Evolutionary conservation across 805 yeast genomes (phyloP).

Genomic region (Candida silvicultrix): DNA sequence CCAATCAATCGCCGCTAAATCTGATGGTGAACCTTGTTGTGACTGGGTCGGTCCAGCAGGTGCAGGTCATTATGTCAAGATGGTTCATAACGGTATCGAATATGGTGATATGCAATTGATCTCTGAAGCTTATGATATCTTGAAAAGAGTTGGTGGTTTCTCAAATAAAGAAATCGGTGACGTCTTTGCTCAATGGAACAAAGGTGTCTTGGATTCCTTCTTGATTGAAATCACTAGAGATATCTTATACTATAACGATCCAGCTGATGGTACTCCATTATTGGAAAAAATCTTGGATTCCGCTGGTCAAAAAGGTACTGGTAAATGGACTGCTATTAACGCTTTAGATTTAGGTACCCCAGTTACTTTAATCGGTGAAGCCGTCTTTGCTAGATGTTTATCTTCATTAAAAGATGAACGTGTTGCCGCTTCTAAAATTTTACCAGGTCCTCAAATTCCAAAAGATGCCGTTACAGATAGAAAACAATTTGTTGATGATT

Average conservation of each 20-base stretch:
- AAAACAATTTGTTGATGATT: slow-evolving; percentile 79
- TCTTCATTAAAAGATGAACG: slow-evolving; percentile 93
- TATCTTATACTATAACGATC: slow-evolving; percentile 80
- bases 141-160: slow-evolving; percentile 92
- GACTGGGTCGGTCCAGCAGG: slow-evolving; percentile 99
- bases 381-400: slow-evolving; percentile 93
- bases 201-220: slow-evolving; percentile 96
- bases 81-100: slow-evolving; percentile 99
- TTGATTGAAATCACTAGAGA: slow-evolving; percentile 95
- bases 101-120: slow-evolving; percentile 99
- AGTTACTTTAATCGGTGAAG: slow-evolving; percentile 97
- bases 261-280: slow-evolving; percentile 78
- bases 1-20: slow-evolving; percentile 93
- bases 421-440: slow-evolving; percentile 70
- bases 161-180: slow-evolving; percentile 88
- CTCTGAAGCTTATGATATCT: slow-evolving; percentile 93
- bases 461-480: slow-evolving; percentile 66
- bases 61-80: slow-evolving; percentile 97
- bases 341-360: slow-evolving; percentile 98
- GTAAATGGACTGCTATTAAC: slow-evolving; percentile 99
- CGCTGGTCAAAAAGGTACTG: slow-evolving; percentile 99
- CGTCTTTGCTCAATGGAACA: slow-evolving; percentile 91
- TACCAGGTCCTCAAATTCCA: slow-evolving; percentile 73
- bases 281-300: slow-evolving; percentile 95
- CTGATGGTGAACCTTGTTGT: slow-evolving; percentile 99